These are phyloP conservation scores for Babesia caballi DNA, from an alignment of 169 alveolate species.

Conservation along the genomic window DNA sequence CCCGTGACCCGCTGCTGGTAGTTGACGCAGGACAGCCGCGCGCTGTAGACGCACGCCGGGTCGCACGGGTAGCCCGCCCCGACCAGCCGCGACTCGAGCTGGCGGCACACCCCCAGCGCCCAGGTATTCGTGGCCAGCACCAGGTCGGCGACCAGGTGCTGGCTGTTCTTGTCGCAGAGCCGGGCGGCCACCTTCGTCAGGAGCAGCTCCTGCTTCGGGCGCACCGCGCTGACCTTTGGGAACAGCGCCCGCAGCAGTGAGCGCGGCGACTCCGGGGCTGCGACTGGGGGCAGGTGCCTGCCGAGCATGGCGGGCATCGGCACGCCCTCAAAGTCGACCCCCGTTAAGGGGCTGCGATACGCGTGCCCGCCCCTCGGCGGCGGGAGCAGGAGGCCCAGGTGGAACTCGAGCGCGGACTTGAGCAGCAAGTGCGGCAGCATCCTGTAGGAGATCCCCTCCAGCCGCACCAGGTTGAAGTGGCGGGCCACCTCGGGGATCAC, in stretches of 20 bases:
- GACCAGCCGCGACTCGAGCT: constrained; percentile 26
- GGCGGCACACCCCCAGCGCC: constrained; percentile 35
- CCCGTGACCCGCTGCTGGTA: constrained; percentile 40
- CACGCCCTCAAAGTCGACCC: constrained; percentile 12
- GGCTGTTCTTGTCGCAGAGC: constrained; percentile 12
- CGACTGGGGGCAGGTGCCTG: not conserved
- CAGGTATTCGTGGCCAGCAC: constrained; percentile 8
- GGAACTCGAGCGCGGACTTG: constrained; percentile 36
- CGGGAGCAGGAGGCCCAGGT: constrained; percentile 52
- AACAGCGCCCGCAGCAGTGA: constrained; percentile 1
- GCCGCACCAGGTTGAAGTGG: constrained; percentile 46
- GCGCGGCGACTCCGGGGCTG: not conserved
- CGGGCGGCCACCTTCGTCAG: constrained; percentile 25
- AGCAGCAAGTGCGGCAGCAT: constrained; percentile 50
- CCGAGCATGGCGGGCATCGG: not conserved
- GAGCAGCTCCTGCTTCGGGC: constrained; percentile 15
- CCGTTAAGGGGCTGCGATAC: constrained; percentile 9
- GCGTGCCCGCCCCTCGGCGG: constrained; percentile 16
- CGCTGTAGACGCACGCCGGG: constrained; percentile 51
- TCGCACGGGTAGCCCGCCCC: constrained; percentile 69
- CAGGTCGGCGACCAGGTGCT: not conserved
- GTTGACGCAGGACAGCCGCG: constrained; percentile 27
- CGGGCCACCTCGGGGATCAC: constrained; percentile 46
- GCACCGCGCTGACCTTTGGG: constrained; percentile 27
- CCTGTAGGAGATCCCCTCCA: constrained; percentile 38